Evolutionary conservation across 306 rosid species (phyloP).

Genomic region (Alnus glutinosa): DNA sequence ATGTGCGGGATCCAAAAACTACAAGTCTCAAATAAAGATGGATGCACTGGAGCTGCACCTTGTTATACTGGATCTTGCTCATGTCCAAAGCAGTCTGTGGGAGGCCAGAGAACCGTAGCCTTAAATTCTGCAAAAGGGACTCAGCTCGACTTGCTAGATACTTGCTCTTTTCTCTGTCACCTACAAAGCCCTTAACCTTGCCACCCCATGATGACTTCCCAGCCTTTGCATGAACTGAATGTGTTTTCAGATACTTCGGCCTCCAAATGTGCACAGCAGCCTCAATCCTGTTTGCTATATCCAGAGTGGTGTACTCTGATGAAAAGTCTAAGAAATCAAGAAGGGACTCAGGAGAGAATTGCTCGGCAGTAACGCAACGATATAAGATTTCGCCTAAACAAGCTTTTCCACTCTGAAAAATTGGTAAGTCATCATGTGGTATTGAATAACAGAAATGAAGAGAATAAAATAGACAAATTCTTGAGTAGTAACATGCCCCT

Average conservation of each 20-base stretch:
- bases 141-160: conserved; percentile 44
- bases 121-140: conserved; percentile 39
- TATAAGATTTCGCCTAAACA: conserved; percentile 38
- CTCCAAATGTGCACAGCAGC: conserved; percentile 53
- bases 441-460: neutral
- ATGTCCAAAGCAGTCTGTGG: conserved; percentile 52
- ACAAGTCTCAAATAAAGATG: neutral
- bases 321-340: conserved; percentile 50
- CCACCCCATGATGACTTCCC: conserved; percentile 48
- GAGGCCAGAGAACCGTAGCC: conserved; percentile 43
- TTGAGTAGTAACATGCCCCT: neutral
- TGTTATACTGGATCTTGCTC: conserved; percentile 51
- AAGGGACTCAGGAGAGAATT: conserved; percentile 45
- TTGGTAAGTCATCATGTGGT: neutral
- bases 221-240: conserved; percentile 16
- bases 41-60: conserved; percentile 27
- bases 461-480: neutral
- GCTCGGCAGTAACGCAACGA: conserved; percentile 35
- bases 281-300: conserved; percentile 51
- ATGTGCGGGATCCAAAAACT: neutral
- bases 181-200: conserved; percentile 37
- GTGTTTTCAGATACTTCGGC: conserved; percentile 33
- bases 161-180: conserved; percentile 34
- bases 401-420: conserved; percentile 44
- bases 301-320: conserved; percentile 45